Evolutionary conservation across 345 rosid genomes (phyloP).

Genomic region (Hibiscus tridactylites): DNA sequence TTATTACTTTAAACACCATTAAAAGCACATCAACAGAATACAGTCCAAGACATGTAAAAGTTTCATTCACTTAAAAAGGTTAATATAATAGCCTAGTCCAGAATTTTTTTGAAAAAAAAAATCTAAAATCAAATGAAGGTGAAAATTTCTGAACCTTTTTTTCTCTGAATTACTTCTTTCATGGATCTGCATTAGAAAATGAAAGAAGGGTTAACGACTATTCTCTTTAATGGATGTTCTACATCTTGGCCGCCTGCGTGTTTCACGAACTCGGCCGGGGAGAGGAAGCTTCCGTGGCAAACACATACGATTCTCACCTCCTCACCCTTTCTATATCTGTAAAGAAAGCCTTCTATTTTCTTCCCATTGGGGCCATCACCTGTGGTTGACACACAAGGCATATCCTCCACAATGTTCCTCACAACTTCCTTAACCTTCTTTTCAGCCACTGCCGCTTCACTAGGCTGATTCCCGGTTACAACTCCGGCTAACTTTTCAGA

Average conservation of each 20-base stretch:
- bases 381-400: slow-evolving; percentile 81
- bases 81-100: slow-evolving; percentile 6
- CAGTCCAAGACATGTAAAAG: not conserved
- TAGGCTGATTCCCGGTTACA: not conserved
- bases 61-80: not conserved
- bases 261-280: slow-evolving; percentile 83
- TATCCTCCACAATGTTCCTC: slow-evolving; percentile 47
- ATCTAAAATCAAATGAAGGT: not conserved
- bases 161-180: not conserved
- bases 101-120: not conserved
- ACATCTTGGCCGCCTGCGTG: slow-evolving; percentile 79
- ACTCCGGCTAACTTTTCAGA: not conserved
- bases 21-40: no score
- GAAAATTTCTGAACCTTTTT: slow-evolving; percentile 9
- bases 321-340: slow-evolving; percentile 63
- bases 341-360: slow-evolving; percentile 76
- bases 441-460: not conserved
- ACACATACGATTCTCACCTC: slow-evolving; percentile 79
- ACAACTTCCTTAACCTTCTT: slow-evolving; percentile 22
- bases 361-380: slow-evolving; percentile 73
- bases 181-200: slow-evolving; percentile 17
- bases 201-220: slow-evolving; percentile 57
- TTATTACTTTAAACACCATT: no score
- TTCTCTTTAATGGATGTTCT: slow-evolving; percentile 63
- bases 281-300: slow-evolving; percentile 78